These are phyloP conservation scores for Albophoma yamanashiensis DNA, from an alignment of 2,329 filamentous ascomycete species.

Conservation along the genomic window DNA sequence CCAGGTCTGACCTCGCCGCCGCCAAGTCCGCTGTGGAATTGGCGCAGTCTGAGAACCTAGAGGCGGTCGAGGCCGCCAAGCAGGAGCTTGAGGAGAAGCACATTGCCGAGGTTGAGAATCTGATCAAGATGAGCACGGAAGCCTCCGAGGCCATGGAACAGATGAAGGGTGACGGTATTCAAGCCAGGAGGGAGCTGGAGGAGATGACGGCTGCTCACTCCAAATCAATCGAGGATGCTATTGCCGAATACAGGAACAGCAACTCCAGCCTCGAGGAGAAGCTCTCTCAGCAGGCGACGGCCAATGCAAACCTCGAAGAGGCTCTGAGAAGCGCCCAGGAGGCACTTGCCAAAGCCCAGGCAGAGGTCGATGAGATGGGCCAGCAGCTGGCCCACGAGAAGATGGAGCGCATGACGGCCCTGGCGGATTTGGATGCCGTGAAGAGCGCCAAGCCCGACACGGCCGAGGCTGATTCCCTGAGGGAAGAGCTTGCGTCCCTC, in stretches of 20 bases:
- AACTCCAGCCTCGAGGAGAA: slow-evolving; percentile 23
- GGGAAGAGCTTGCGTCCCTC: slow-evolving; percentile 35
- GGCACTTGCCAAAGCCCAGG: slow-evolving; percentile 32
- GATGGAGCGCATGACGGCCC: slow-evolving; percentile 47
- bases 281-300: slow-evolving; percentile 22
- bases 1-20: slow-evolving; percentile 19
- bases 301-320: slow-evolving; percentile 23
- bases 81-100: slow-evolving; percentile 33
- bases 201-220: slow-evolving; percentile 25
- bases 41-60: slow-evolving; percentile 28
- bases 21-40: slow-evolving; percentile 35
- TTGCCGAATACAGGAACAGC: slow-evolving; percentile 25
- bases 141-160: slow-evolving; percentile 28
- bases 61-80: slow-evolving; percentile 34
- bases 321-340: slow-evolving; percentile 28
- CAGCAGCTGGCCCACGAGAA: slow-evolving; percentile 47
- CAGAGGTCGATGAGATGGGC: slow-evolving; percentile 37
- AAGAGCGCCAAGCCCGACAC: slow-evolving; percentile 47
- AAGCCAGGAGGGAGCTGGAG: slow-evolving; percentile 31
- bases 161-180: slow-evolving; percentile 26
- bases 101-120: slow-evolving; percentile 35
- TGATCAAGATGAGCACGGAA: slow-evolving; percentile 30
- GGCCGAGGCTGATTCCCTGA: slow-evolving; percentile 40
- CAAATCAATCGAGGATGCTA: slow-evolving; percentile 28
- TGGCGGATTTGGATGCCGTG: slow-evolving; percentile 49